Conservation (phyloP, 2,329 filamentous ascomycete species). For the Rugonectria rugulosa region DNA sequence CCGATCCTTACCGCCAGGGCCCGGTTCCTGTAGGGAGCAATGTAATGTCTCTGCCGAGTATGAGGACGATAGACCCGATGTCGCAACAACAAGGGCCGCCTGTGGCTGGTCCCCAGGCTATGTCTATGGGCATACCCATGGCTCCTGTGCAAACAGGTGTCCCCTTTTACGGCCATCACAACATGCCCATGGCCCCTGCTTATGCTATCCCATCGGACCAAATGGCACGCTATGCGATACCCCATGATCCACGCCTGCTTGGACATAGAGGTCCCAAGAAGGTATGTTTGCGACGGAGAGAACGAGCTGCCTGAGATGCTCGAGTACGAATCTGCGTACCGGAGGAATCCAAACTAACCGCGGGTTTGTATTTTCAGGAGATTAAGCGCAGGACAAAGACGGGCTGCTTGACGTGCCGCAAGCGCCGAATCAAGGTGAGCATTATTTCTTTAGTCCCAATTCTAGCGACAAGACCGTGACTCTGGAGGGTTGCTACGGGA, state of each 20-base stretch:
- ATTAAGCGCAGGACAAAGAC: slow-evolving; percentile 70
- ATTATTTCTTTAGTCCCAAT: slow-evolving; percentile 30
- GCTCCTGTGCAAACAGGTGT: slow-evolving; percentile 42
- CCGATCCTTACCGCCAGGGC: slow-evolving; percentile 42
- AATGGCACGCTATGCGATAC: slow-evolving; percentile 55
- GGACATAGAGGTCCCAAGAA: slow-evolving; percentile 63
- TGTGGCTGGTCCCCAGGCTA: slow-evolving; percentile 46
- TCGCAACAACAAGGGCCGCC: slow-evolving; percentile 39
- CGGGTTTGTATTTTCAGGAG: slow-evolving; percentile 52
- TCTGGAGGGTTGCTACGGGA: slow-evolving; percentile 20
- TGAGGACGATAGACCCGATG: slow-evolving; percentile 50
- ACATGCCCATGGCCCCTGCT: slow-evolving; percentile 43
- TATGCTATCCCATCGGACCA: slow-evolving; percentile 55
- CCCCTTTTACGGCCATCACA: slow-evolving; percentile 53
- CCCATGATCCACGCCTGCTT: slow-evolving; percentile 58
- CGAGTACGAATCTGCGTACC: background rate
- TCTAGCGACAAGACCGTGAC: slow-evolving; percentile 18
- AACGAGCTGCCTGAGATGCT: slow-evolving; percentile 3
- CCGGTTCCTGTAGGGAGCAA: slow-evolving; percentile 39
- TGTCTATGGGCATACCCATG: slow-evolving; percentile 45
- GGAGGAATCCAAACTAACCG: slow-evolving; percentile 23
- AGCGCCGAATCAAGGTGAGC: slow-evolving; percentile 68
- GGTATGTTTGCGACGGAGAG: slow-evolving; percentile 49
- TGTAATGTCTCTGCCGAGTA: slow-evolving; percentile 49
- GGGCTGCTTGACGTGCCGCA: slow-evolving; percentile 68